A percentile compares a stretch with the other conserved stretches of the same genome.
These are phyloP conservation scores for Alisma plantagoaquatica DNA, from an alignment of 106 monocot species.

Conservation along the genomic window DNA sequence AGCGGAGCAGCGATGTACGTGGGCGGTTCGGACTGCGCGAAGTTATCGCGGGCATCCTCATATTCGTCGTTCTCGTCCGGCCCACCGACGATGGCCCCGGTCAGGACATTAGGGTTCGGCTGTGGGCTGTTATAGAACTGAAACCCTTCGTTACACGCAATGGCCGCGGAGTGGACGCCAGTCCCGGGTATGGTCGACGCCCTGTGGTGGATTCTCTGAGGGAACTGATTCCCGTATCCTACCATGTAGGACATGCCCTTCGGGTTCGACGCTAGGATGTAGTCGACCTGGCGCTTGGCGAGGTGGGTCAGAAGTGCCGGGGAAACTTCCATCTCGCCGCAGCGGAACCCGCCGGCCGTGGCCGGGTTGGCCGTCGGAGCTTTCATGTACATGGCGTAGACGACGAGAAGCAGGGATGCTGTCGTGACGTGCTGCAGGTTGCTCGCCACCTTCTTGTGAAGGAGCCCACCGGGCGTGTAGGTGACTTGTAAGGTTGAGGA, in stretches of 20 bases:
- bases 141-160: constrained; percentile 33
- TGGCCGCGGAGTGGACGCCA: constrained; percentile 47
- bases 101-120: constrained; percentile 74
- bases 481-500: constrained; percentile 42
- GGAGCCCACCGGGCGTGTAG: constrained; percentile 89
- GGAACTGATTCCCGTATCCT: constrained; percentile 69
- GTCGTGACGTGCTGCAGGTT: constrained; percentile 98
- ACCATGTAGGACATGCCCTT: constrained; percentile 94
- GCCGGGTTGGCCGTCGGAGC: no score
- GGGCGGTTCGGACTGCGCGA: constrained; percentile 79
- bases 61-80: constrained; percentile 71
- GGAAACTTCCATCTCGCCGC: constrained; percentile 55
- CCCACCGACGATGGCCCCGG: constrained; percentile 81
- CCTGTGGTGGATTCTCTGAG: constrained; percentile 71
- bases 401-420: constrained; percentile 67
- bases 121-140: constrained; percentile 16
- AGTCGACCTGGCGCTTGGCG: constrained; percentile 74
- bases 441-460: constrained; percentile 74
- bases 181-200: constrained; percentile 83
- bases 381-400: constrained; percentile 97
- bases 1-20: constrained; percentile 95
- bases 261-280: constrained; percentile 81
- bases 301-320: constrained; percentile 62
- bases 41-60: constrained; percentile 63
- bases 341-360: constrained; percentile 44